Conservation (phyloP, 2,329 filamentous ascomycete genomes). For the Delphinella strobiligena region DNA sequence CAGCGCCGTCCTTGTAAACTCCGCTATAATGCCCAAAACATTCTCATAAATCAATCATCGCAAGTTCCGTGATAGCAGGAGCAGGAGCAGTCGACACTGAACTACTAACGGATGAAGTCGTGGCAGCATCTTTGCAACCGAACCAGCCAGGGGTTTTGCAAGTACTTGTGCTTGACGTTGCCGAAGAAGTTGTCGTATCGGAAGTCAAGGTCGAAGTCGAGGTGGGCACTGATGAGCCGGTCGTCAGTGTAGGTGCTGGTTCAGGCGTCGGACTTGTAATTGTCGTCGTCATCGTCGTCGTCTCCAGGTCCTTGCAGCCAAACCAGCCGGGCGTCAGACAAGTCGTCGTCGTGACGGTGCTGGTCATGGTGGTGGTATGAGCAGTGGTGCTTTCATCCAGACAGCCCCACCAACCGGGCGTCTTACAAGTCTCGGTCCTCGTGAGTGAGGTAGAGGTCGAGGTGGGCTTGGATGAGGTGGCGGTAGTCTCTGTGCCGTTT, state of each 20-base stretch:
- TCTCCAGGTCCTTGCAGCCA: conserved; percentile 47
- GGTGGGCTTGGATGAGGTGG: conserved; percentile 42
- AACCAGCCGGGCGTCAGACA: conserved; percentile 56
- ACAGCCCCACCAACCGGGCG: conserved; percentile 85
- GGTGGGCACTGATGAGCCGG: conserved; percentile 4
- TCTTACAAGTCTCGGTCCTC: conserved; percentile 76
- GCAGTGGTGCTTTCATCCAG: conserved; percentile 50
- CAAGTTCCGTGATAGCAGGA: not conserved
- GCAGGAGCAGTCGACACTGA: conserved; percentile 6
- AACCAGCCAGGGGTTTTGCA: conserved; percentile 56
- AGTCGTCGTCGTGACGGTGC: conserved; percentile 37
- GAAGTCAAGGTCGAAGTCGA: not conserved
- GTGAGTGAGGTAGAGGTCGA: conserved; percentile 46
- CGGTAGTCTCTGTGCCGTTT: conserved; percentile 70
- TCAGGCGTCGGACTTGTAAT: conserved; percentile 15
- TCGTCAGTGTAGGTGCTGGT: conserved; percentile 13
- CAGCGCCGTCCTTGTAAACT: too few species aligned
- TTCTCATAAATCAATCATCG: conserved; percentile 1
- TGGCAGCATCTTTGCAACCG: conserved; percentile 48
- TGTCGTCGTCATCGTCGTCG: conserved; percentile 21
- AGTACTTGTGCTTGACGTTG: conserved; percentile 37
- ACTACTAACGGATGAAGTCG: conserved; percentile 20
- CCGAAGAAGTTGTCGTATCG: too few species aligned
- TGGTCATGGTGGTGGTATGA: conserved; percentile 28
- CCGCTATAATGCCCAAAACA: not conserved